These are phyloP conservation scores for Lentinus polychrous DNA, from an alignment of 1,284 basidiomycete genomes.

Conservation along the genomic window DNA sequence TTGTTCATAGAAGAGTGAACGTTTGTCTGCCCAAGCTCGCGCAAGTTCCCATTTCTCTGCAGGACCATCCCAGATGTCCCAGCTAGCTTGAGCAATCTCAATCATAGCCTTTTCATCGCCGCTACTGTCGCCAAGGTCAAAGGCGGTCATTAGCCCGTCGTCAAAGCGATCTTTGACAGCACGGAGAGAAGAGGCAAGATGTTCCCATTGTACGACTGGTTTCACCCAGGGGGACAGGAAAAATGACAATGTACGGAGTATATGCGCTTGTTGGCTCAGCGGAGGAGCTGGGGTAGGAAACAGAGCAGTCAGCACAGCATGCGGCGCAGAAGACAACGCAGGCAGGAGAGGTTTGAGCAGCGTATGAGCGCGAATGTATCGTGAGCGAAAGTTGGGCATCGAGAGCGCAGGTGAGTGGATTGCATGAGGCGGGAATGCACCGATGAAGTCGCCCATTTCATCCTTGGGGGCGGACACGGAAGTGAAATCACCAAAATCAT, in stretches of 20 bases:
- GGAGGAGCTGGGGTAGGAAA: slow-evolving; percentile 33
- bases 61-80: slow-evolving; percentile 58
- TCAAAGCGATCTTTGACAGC: slow-evolving; percentile 85
- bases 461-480: slow-evolving; percentile 37
- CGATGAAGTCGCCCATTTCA: slow-evolving; percentile 55
- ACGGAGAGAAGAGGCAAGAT: slow-evolving; percentile 60
- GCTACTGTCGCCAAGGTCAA: slow-evolving; percentile 74
- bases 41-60: slow-evolving; percentile 84
- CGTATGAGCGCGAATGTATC: slow-evolving; percentile 60
- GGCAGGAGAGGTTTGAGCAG: slow-evolving; percentile 56
- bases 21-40: slow-evolving; percentile 88
- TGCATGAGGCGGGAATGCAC: slow-evolving; percentile 17
- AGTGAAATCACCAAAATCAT: slow-evolving; percentile 87
- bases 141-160: slow-evolving; percentile 73
- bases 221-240: slow-evolving; percentile 66
- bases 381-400: slow-evolving; percentile 32
- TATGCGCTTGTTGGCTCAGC: slow-evolving; percentile 48
- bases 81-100: slow-evolving; percentile 74
- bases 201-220: slow-evolving; percentile 59
- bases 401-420: slow-evolving; percentile 12
- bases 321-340: slow-evolving; percentile 47
- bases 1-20: slow-evolving; percentile 88
- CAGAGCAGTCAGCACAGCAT: slow-evolving; percentile 50
- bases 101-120: slow-evolving; percentile 71
- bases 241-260: slow-evolving; percentile 60